These are phyloP conservation scores for Boehmeria nivea DNA, from an alignment of 306 rosid species.

Conservation along the genomic window DNA sequence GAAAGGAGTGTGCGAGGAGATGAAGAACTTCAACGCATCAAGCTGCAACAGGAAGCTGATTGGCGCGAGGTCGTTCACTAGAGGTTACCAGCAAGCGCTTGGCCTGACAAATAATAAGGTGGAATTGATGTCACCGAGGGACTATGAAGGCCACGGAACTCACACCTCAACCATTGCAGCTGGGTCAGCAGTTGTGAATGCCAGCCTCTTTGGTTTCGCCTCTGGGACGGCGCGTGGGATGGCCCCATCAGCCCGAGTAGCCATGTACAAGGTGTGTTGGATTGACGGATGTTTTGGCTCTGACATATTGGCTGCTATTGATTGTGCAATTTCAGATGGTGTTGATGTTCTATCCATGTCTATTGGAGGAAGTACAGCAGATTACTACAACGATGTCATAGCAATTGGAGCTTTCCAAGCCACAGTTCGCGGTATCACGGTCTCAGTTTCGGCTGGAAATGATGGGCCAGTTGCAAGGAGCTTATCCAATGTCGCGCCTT, in stretches of 20 bases:
- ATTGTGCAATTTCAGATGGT: slow-evolving; percentile 17
- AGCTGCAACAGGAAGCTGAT: slow-evolving; percentile 23
- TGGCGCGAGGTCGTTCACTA: slow-evolving; percentile 12
- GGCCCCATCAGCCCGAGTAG: slow-evolving; percentile 13
- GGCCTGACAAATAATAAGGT: not conserved
- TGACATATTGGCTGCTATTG: slow-evolving; percentile 16
- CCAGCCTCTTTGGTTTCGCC: slow-evolving; percentile 17
- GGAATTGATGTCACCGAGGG: slow-evolving; percentile 11
- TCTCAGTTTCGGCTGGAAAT: slow-evolving; percentile 11
- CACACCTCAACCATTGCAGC: slow-evolving; percentile 21
- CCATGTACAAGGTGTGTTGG: slow-evolving; percentile 21
- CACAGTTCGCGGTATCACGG: slow-evolving; percentile 6
- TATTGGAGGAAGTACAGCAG: not conserved
- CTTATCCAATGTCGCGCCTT: slow-evolving; percentile 18
- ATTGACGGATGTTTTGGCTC: not conserved
- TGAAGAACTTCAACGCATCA: slow-evolving; percentile 8
- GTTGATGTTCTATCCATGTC: slow-evolving; percentile 14
- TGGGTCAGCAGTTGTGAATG: slow-evolving; percentile 4
- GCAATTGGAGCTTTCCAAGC: slow-evolving; percentile 18
- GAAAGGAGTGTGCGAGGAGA: slow-evolving; percentile 15
- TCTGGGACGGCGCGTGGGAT: slow-evolving; percentile 19
- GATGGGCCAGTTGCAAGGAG: not conserved
- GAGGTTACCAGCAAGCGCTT: slow-evolving; percentile 1
- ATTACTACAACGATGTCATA: slow-evolving; percentile 1
- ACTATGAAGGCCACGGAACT: slow-evolving; percentile 14